phyloP scores from a whole-genome alignment of 257 asterid genomes.

The Voacanga thouarsii region DNA sequence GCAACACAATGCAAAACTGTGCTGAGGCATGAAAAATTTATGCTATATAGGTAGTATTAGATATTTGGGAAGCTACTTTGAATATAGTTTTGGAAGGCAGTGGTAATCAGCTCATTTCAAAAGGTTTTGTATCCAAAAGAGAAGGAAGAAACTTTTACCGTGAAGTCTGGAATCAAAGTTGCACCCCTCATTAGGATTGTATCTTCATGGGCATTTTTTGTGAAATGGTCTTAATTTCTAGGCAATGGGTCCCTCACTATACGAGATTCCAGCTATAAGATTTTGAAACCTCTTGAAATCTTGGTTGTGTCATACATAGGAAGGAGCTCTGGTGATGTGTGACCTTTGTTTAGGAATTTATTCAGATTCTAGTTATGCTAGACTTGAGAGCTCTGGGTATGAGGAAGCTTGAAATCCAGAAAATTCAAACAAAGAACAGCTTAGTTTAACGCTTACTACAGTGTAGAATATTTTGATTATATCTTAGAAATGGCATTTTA shows the following conservation, averaged over 20 bases:
- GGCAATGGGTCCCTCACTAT: background rate
- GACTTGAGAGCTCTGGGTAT: background rate
- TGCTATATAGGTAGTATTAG: background rate
- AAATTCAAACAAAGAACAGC: background rate
- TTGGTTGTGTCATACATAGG: too few species aligned
- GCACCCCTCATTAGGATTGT: background rate
- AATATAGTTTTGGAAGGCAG: background rate
- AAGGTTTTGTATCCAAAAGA: background rate
- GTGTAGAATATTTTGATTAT: background rate
- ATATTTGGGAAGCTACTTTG: background rate
- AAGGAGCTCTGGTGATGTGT: background rate
- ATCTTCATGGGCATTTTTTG: background rate
- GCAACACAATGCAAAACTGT: conserved; percentile 22
- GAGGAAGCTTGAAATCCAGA: background rate
- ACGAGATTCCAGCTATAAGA: background rate
- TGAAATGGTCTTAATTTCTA: background rate
- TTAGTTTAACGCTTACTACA: background rate
- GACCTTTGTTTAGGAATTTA: background rate
- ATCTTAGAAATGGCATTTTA: background rate
- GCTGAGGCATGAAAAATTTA: conserved; percentile 13
- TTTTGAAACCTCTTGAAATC: background rate
- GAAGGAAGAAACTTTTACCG: background rate
- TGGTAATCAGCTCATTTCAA: background rate
- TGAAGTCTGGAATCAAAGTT: background rate
- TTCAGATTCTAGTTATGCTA: background rate